A percentile compares a stretch with the other conserved stretches of the same genome.
Conservation (phyloP, 345 rosid genomes). For the Syzygium grande region DNA sequence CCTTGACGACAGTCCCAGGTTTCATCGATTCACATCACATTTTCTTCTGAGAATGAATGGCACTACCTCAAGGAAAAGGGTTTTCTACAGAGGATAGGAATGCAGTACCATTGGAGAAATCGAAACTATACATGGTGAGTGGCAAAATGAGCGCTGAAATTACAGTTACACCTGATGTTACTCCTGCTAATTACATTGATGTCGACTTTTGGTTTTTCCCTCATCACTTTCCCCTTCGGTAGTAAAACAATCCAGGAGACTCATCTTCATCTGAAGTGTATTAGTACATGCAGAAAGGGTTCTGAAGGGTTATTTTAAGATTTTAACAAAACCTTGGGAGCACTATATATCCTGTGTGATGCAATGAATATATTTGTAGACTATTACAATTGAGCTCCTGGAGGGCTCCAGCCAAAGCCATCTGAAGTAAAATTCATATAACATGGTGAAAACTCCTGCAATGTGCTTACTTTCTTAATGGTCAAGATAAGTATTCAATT, state of each 20-base stretch:
- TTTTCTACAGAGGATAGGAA: constrained; percentile 75
- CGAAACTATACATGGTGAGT: constrained; percentile 70
- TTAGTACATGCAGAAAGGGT: not conserved
- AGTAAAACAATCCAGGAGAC: not conserved
- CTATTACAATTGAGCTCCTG: not conserved
- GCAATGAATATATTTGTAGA: not conserved
- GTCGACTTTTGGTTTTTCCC: not conserved
- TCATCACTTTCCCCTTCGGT: not conserved
- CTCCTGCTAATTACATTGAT: not conserved
- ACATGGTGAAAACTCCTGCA: not conserved
- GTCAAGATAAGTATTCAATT: not conserved
- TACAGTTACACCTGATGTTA: not conserved
- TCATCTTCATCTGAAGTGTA: not conserved
- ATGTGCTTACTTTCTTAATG: not conserved
- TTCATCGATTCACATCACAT: constrained; percentile 84
- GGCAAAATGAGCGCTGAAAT: not conserved
- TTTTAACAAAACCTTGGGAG: not conserved
- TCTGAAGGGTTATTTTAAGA: not conserved
- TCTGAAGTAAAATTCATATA: not conserved
- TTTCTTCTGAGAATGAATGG: constrained; percentile 82
- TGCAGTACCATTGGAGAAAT: constrained; percentile 97
- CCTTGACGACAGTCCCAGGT: constrained; percentile 47
- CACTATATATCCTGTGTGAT: not conserved
- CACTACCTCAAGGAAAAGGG: constrained; percentile 52
- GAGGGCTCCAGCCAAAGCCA: not conserved